These are phyloP conservation scores for Candida incommunis DNA, from an alignment of 805 yeast species.

Conservation along the genomic window DNA sequence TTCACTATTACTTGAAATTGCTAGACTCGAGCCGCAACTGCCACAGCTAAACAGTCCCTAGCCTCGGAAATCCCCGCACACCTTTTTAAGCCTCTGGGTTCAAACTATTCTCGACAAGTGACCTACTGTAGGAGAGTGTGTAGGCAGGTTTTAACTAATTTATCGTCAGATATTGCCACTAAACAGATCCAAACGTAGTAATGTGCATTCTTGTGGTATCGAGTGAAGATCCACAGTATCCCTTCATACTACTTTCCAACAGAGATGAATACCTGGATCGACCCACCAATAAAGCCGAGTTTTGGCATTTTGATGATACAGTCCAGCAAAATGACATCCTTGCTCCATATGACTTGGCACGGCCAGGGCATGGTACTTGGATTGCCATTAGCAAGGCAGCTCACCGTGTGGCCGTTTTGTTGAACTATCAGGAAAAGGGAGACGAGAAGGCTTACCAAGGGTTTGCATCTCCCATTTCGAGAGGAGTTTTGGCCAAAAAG, in stretches of 20 bases:
- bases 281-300: slow-evolving; percentile 46
- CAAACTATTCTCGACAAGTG: background rate
- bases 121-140: background rate
- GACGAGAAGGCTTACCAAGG: slow-evolving; percentile 8
- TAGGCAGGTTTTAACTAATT: no score
- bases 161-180: no score
- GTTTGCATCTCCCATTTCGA: slow-evolving; percentile 25
- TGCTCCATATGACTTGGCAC: slow-evolving; percentile 61
- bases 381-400: slow-evolving; percentile 53
- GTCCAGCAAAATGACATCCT: slow-evolving; percentile 26
- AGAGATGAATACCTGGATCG: slow-evolving; percentile 76
- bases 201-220: slow-evolving; percentile 78
- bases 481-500: slow-evolving; percentile 38
- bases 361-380: slow-evolving; percentile 83
- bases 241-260: slow-evolving; percentile 65
- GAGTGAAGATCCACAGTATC: slow-evolving; percentile 55
- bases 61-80: background rate
- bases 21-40: no score
- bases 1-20: no score
- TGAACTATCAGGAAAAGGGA: slow-evolving; percentile 51
- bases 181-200: no score
- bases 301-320: slow-evolving; percentile 18
- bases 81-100: background rate
- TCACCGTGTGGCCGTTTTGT: slow-evolving; percentile 50
- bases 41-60: no score